Base-by-base conservation (phyloP, 202 grass and related monocot species). In the Dendrocalamus latiflorus region DNA sequence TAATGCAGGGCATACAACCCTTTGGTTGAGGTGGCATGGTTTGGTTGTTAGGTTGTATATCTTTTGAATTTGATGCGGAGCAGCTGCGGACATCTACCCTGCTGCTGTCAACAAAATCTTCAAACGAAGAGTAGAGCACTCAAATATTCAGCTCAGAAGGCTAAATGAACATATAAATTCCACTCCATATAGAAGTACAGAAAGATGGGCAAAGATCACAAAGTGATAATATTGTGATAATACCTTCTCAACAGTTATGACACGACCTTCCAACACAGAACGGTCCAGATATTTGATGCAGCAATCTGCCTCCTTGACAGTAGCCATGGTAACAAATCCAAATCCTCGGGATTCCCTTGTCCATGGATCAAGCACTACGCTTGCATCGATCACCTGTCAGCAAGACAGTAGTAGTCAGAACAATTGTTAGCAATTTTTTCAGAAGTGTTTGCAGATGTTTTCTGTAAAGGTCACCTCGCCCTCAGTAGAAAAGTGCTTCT, bases 191-290 rank as follows among this genome's bases (percentile, higher is more conserved):
- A 18, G 2, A 77, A 65, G 20, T 47, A 42, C 34, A 78, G 15
- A 47, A 58, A 77, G 26, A 69, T 11, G 34, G 42, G 25, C 11
- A 41, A 36, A 57, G 13, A 20, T 65, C 50, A 41, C 22, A 11
- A 9, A 68, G 8, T 18, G 25, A 6, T 4, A 25, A n/a, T 20
- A 8, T 61, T 47, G 37, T 60, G 20, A 59, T 30, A 28, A 78
- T 88, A 95, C 90, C 93, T 91, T 95, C 76, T 95, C 93, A 67
- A 95, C 88, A 72, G 90, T 93, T 64, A 95, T 93, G 38, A 92
- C 85, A 21, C 90, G 93, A 53, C 93, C 90, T 74, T 93, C 83
- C 63, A 95, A 78, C 34, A 93, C 80, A 6, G 93, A 90, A 45
- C 48, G 65, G 62, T 95, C 80, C 26, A 95, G 76, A 80, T 91